Percentiles rank a stretch among this genome's conserved stretches.
Conservation (phyloP, 345 rosid genomes). For the Citrus reticulata region DNA sequence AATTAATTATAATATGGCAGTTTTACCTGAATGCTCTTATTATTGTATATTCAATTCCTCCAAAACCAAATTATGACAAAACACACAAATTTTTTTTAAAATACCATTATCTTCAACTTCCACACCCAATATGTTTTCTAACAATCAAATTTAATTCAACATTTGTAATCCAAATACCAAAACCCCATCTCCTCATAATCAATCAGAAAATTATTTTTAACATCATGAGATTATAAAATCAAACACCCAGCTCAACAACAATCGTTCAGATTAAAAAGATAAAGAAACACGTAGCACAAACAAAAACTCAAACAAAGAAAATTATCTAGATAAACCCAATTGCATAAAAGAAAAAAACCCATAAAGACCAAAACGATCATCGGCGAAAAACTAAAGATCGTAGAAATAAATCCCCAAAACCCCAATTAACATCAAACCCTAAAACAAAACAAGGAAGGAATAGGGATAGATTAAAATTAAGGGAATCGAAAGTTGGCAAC, state of each 20-base stretch:
- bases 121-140: neutral
- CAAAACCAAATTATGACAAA: neutral
- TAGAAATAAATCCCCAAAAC: conserved; percentile 19
- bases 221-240: conserved; percentile 6
- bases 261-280: conserved; percentile 15
- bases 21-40: neutral
- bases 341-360: conserved; percentile 21
- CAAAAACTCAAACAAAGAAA: neutral
- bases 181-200: conserved; percentile 5
- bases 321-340: conserved; percentile 15
- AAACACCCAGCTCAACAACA: conserved; percentile 10
- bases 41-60: neutral
- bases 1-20: neutral
- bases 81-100: neutral
- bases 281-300: neutral
- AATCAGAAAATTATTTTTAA: conserved; percentile 35
- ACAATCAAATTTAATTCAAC: neutral
- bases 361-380: conserved; percentile 16
- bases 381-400: conserved; percentile 31
- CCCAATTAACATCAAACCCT: conserved; percentile 46
- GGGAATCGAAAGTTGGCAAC: conserved; percentile 3
- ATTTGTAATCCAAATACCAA: neutral
- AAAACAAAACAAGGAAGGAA: conserved; percentile 13
- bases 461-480: conserved; percentile 3
- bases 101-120: neutral